Evolutionary conservation across 2,329 filamentous ascomycete genomes (phyloP).

Genomic region (Ophiostoma pallidulum): DNA sequence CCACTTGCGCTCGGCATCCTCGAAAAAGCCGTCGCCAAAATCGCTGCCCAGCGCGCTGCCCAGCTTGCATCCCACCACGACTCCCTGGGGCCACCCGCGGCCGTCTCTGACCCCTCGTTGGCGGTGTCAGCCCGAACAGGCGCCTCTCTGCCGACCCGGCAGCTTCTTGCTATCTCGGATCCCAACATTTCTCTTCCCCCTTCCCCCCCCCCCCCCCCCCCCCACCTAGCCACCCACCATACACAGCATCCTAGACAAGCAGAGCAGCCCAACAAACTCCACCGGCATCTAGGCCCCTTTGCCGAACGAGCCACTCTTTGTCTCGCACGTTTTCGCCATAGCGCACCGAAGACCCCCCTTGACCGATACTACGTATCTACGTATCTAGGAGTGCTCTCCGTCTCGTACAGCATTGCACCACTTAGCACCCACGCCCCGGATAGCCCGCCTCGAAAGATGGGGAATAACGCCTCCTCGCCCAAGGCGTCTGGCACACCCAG

Average conservation of each 20-base stretch:
- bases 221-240: too few relatives aligned
- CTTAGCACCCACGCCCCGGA: background rate
- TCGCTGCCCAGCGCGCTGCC: too few relatives aligned
- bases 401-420: background rate
- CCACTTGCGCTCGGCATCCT: too few relatives aligned
- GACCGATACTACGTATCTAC: too few relatives aligned
- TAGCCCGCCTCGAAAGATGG: conserved; percentile 27
- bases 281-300: background rate
- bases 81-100: conserved; percentile 1
- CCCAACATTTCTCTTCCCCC: background rate
- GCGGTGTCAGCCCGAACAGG: too few relatives aligned
- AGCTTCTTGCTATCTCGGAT: too few relatives aligned
- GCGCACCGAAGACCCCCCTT: background rate
- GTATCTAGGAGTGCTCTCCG: too few relatives aligned
- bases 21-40: too few relatives aligned
- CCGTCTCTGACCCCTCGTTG: too few relatives aligned
- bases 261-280: background rate
- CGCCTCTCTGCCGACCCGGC: too few relatives aligned
- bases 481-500: conserved; percentile 27
- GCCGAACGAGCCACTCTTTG: background rate
- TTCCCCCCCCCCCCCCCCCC: background rate
- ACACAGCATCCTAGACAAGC: conserved; percentile 1
- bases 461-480: conserved; percentile 34
- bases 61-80: background rate
- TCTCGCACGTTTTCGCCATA: conserved; percentile 5